Base-by-base conservation (phyloP, 768 basidiomycete genomes). In the Daedaleopsis sinensis region DNA sequence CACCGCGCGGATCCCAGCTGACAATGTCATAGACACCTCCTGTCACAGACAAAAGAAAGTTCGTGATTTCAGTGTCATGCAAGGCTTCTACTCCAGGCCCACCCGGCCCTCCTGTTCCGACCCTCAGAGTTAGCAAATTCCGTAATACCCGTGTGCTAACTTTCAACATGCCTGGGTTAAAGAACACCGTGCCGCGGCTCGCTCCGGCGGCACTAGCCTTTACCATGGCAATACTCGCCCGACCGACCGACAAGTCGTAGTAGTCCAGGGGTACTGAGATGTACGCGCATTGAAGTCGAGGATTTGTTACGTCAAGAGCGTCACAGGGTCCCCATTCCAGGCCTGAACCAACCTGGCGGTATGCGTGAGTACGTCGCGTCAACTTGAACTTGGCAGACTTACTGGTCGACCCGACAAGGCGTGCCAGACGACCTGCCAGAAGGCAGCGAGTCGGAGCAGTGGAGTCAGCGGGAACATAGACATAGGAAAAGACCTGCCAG, bases 231-330 rank as follows among this genome's bases (percentile, higher is more conserved):
- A 55, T 23, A 2, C 35, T 44, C 3, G 38, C 39, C 8, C 16
- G 35, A 10, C 59, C 52, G 18, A 23, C 32, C 11, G 13, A 16
- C 18, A 32, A 19, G 27, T 55, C 23, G 7, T 46, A 35, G 43
- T 52, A 60, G 46, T 60, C 59, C 16, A 60, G 46, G 5, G 53
- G 52, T 18, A 60, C 59, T 5, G 47, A 12, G 44, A 60, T 21
- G 21, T 54, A 21, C 4, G 44, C 59, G 32, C 59, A 60, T 2
- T 39, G 19, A 8, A 56, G 18, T 16, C 7, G 12, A 7, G 52
- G 6, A n/a, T 53, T 21, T 37, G 18, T 23, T 16, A 53, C 50
- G 15, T 35, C n/a, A 13, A 32, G 24, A 5, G 47, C 11, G 47
- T 49, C 47, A 21, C 47, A 49, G 5, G 21, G 21, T 24, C 47